Evolutionary conservation across 495 filamentous ascomycete genomes (phyloP).

Genomic region (Penicillium bialowiezense): DNA sequence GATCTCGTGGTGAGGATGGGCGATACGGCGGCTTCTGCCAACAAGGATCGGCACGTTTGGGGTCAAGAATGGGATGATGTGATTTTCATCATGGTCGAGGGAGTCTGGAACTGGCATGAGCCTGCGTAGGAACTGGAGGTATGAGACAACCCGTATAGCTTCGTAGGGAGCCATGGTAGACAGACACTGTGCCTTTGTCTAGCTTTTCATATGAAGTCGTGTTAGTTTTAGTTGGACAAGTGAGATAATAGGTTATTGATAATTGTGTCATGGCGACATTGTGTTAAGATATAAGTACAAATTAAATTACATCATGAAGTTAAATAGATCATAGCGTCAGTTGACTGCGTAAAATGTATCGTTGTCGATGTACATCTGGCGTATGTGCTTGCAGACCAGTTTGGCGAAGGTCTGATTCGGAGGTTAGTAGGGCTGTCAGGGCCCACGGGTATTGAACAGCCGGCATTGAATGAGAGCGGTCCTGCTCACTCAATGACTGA

Average conservation of each 20-base stretch:
- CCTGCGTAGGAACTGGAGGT: conserved; percentile 17
- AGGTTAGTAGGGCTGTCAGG: neutral
- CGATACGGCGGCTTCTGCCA: conserved; percentile 15
- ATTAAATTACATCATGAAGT: conserved; percentile 6
- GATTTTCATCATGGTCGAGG: conserved; percentile 3
- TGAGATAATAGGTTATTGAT: too few species aligned
- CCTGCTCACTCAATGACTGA: neutral
- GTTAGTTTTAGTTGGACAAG: too few species aligned
- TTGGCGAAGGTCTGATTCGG: neutral
- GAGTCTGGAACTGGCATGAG: conserved; percentile 24
- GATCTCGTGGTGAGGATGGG: conserved; percentile 15
- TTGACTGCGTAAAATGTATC: neutral
- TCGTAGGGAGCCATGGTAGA: conserved; percentile 20
- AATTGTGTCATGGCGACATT: conserved; percentile 2
- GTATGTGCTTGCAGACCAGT: neutral
- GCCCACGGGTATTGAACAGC: neutral
- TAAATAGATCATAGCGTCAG: neutral
- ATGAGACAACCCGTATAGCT: conserved; percentile 11
- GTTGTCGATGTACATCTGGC: neutral
- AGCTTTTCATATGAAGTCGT: too few species aligned
- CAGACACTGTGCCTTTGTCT: conserved; percentile 3
- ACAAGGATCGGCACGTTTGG: conserved; percentile 17
- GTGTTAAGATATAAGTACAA: neutral
- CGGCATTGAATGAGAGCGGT: neutral
- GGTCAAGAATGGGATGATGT: conserved; percentile 15